Conservation (phyloP, 805 yeast species). For the Vanderwaltozyma yarrowii region DNA sequence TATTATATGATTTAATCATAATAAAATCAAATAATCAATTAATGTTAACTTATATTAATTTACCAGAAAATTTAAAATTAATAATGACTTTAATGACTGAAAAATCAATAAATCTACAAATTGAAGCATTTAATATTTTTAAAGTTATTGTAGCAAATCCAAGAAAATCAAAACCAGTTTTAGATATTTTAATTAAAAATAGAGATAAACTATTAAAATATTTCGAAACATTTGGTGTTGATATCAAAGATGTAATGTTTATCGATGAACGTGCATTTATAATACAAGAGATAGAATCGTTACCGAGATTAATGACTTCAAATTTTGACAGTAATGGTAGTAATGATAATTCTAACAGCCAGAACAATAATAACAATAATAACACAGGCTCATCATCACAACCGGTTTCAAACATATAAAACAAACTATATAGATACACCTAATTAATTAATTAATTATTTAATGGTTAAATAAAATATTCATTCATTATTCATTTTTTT, state of each 20-base stretch:
- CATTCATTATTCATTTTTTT: too few relatives aligned
- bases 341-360: neutral
- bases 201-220: conserved; percentile 65
- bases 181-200: conserved; percentile 76
- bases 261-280: conserved; percentile 76
- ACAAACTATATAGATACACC: too few relatives aligned
- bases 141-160: conserved; percentile 97
- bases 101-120: conserved; percentile 77
- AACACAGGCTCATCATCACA: too few relatives aligned
- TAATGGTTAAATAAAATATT: too few relatives aligned
- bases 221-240: conserved; percentile 51
- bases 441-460: too few relatives aligned
- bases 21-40: conserved; percentile 60
- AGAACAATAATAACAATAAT: too few relatives aligned
- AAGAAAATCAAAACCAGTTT: conserved; percentile 65
- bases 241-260: conserved; percentile 50
- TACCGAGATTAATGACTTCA: conserved; percentile 47
- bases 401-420: too few relatives aligned
- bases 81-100: conserved; percentile 82
- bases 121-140: conserved; percentile 87
- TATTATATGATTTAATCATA: conserved; percentile 62
- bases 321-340: conserved; percentile 5
- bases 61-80: conserved; percentile 72
- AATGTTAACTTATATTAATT: conserved; percentile 68
- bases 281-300: conserved; percentile 56